Evolutionary conservation across 306 rosid genomes (phyloP).

Genomic region (Nissolia schottii): DNA sequence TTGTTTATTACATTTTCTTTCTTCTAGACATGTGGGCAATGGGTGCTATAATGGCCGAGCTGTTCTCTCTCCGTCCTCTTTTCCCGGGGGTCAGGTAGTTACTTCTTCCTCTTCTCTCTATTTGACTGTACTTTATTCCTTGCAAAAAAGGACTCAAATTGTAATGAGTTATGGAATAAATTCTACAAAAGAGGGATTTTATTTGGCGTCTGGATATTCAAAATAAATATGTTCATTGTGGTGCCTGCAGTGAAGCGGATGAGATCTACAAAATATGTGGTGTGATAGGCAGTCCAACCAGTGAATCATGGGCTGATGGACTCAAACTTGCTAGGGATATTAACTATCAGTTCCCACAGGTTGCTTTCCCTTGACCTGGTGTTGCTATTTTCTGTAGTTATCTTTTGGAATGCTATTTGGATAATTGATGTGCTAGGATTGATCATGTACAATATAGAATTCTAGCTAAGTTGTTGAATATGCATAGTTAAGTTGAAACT

Average conservation of each 20-base stretch:
- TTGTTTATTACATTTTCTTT: not conserved
- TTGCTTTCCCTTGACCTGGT: conserved; percentile 17
- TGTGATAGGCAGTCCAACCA: conserved; percentile 84
- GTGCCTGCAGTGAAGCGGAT: conserved; percentile 72
- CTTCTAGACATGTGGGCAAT: conserved; percentile 96
- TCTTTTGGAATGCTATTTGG: not conserved
- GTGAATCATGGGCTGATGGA: conserved; percentile 82
- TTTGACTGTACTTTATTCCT: not conserved
- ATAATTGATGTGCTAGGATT: not conserved
- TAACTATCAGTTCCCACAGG: conserved; percentile 90
- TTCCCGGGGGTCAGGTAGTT: conserved; percentile 86
- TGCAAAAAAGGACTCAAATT: not conserved
- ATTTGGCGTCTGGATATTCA: not conserved
- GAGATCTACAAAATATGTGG: conserved; percentile 90
- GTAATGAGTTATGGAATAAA: not conserved
- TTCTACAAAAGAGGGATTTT: not conserved
- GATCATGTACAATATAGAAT: not conserved
- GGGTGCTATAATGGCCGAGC: conserved; percentile 99
- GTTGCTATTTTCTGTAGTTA: not conserved
- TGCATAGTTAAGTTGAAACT: not conserved
- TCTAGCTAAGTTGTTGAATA: not conserved
- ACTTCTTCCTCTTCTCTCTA: not conserved
- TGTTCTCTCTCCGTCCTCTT: conserved; percentile 86
- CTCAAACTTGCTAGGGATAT: conserved; percentile 84
- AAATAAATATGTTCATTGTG: not conserved